Evolutionary conservation across 176 grass and related monocot genomes (phyloP).

Genomic region (Oryza coarctata): DNA sequence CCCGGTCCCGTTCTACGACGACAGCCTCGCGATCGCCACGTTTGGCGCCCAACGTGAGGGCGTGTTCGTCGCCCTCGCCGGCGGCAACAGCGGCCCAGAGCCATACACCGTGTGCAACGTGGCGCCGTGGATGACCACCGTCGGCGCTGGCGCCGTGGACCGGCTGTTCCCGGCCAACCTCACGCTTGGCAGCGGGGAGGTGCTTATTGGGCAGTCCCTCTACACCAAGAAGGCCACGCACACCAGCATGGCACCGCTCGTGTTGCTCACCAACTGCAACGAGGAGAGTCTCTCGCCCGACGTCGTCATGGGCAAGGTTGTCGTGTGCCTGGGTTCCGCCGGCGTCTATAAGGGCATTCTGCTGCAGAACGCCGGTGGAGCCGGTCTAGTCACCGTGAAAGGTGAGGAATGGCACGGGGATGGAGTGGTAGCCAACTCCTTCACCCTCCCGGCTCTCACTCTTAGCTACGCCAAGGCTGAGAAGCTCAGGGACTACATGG

Average conservation of each 20-base stretch:
- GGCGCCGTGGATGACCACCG: conserved; percentile 43
- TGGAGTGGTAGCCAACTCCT: background rate
- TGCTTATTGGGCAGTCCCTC: conserved; percentile 33
- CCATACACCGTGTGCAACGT: background rate
- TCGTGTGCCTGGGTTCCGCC: background rate
- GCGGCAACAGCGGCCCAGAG: background rate
- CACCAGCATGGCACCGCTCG: background rate
- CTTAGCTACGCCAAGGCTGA: background rate
- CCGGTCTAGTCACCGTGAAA: conserved; percentile 20
- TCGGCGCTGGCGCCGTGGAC: conserved; percentile 39
- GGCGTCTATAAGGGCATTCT: background rate
- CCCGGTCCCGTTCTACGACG: background rate
- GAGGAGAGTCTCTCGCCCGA: background rate
- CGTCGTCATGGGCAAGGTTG: conserved; percentile 36
- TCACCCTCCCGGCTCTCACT: conserved; percentile 36
- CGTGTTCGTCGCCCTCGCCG: conserved; percentile 32
- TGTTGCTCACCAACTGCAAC: background rate
- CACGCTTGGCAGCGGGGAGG: conserved; percentile 26
- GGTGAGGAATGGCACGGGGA: background rate
- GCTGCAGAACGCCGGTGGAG: conserved; percentile 29
- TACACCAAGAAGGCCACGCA: conserved; percentile 2
- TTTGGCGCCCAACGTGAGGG: conserved; percentile 31
- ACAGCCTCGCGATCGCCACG: background rate
- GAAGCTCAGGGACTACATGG: conserved; percentile 16
- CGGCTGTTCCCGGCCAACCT: conserved; percentile 35